Evolutionary conservation across 345 rosid species (phyloP).

Genomic region (Stellera chamaejasme): DNA sequence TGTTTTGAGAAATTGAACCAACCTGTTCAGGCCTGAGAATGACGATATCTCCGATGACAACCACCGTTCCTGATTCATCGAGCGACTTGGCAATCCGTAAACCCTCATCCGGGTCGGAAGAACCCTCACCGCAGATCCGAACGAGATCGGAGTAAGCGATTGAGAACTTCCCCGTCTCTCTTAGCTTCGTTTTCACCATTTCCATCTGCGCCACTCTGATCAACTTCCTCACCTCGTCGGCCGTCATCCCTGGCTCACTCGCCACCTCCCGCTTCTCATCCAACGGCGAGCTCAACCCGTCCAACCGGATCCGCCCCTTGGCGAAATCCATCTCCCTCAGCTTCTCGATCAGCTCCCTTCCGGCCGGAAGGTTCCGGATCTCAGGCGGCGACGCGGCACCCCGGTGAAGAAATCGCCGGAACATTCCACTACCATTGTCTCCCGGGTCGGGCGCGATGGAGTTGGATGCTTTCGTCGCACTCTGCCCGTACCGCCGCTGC

Average conservation of each 20-base stretch:
- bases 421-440: constrained; percentile 33
- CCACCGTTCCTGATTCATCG: constrained; percentile 73
- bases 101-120: constrained; percentile 49
- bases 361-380: constrained; percentile 21
- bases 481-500: constrained; percentile 23
- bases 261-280: constrained; percentile 9
- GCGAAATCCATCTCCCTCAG: constrained; percentile 40
- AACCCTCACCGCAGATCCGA: constrained; percentile 43
- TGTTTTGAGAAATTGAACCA: constrained; percentile 6
- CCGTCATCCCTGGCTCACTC: constrained; percentile 25
- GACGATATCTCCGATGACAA: constrained; percentile 61
- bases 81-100: constrained; percentile 45
- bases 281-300: constrained; percentile 39
- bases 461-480: constrained; percentile 23
- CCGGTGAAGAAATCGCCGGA: constrained; percentile 65
- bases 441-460: constrained; percentile 51
- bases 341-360: constrained; percentile 44
- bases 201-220: constrained; percentile 64
- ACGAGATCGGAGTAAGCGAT: constrained; percentile 50
- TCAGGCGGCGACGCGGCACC: constrained; percentile 39
- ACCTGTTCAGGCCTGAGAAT: constrained; percentile 81
- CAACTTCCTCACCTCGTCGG: constrained; percentile 63
- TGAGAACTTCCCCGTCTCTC: constrained; percentile 44
- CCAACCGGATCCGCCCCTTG: constrained; percentile 49
- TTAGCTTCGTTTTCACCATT: constrained; percentile 49